Evolutionary conservation across 805 yeast genomes (phyloP).

Genomic region (Saccharomycopsis sp.): DNA sequence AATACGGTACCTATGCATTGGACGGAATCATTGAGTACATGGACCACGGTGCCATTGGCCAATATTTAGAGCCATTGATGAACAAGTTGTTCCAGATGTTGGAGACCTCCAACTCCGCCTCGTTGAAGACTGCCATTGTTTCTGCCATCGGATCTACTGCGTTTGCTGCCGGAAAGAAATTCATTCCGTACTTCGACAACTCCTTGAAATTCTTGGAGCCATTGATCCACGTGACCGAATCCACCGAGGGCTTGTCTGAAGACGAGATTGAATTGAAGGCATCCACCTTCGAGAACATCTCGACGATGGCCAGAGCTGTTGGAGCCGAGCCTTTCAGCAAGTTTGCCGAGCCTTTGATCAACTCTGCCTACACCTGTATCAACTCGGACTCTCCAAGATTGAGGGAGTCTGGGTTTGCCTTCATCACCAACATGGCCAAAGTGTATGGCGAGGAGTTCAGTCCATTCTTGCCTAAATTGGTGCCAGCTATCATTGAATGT

Average conservation of each 20-base stretch:
- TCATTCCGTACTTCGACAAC: slow-evolving; percentile 76
- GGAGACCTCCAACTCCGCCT: slow-evolving; percentile 58
- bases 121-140: slow-evolving; percentile 70
- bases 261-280: slow-evolving; percentile 91
- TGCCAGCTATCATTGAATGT: slow-evolving; percentile 80
- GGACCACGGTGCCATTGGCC: slow-evolving; percentile 75
- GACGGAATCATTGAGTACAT: slow-evolving; percentile 91
- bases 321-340: slow-evolving; percentile 84
- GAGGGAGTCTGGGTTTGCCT: slow-evolving; percentile 92
- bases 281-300: slow-evolving; percentile 84
- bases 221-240: slow-evolving; percentile 62
- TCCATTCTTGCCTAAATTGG: slow-evolving; percentile 71
- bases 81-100: slow-evolving; percentile 82
- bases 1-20: slow-evolving; percentile 83
- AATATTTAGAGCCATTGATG: slow-evolving; percentile 84
- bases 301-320: slow-evolving; percentile 94
- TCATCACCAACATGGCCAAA: slow-evolving; percentile 88
- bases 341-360: slow-evolving; percentile 81
- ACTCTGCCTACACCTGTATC: slow-evolving; percentile 77
- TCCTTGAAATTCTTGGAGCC: slow-evolving; percentile 79
- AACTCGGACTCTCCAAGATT: slow-evolving; percentile 74
- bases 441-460: slow-evolving; percentile 89
- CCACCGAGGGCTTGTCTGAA: slow-evolving; percentile 72
- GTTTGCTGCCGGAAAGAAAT: slow-evolving; percentile 85
- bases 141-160: slow-evolving; percentile 98